These are phyloP conservation scores for Aureobasidium musti DNA, from an alignment of 2,329 filamentous ascomycete genomes.

Conservation along the genomic window DNA sequence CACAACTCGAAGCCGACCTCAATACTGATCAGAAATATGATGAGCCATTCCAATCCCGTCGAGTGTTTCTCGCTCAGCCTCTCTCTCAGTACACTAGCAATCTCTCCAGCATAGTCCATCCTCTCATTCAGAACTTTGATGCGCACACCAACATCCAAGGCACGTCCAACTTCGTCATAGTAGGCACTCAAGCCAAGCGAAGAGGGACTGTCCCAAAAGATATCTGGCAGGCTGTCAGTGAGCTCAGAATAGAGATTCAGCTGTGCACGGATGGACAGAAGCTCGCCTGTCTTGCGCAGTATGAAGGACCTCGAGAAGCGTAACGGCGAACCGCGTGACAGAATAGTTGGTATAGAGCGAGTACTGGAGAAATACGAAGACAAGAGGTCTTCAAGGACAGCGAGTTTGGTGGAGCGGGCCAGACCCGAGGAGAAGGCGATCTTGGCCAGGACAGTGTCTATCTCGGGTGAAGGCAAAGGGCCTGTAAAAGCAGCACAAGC, in stretches of 20 bases:
- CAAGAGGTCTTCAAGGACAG: slow-evolving; percentile 81
- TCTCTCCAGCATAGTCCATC: slow-evolving; percentile 97
- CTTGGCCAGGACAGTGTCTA: slow-evolving; percentile 77
- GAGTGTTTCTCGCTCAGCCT: slow-evolving; percentile 89
- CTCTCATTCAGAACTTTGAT: slow-evolving; percentile 94
- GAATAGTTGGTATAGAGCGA: slow-evolving; percentile 73
- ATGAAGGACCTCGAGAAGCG: slow-evolving; percentile 75
- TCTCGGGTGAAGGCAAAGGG: slow-evolving; percentile 35
- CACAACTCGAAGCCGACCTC: slow-evolving; percentile 88
- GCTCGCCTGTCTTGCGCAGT: slow-evolving; percentile 87
- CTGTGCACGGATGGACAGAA: slow-evolving; percentile 84
- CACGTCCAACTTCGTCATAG: slow-evolving; percentile 89
- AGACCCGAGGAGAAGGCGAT: slow-evolving; percentile 96
- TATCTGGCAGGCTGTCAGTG: slow-evolving; percentile 89
- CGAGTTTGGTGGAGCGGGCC: slow-evolving; percentile 88
- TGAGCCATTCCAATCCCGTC: slow-evolving; percentile 87
- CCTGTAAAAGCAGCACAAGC: not conserved
- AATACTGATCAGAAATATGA: slow-evolving; percentile 88
- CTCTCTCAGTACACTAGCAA: slow-evolving; percentile 83
- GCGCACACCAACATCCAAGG: slow-evolving; percentile 85
- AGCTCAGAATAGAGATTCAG: slow-evolving; percentile 96
- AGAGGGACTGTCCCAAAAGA: slow-evolving; percentile 92
- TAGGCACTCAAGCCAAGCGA: slow-evolving; percentile 91
- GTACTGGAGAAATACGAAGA: slow-evolving; percentile 85
- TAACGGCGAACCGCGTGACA: slow-evolving; percentile 66